Base-by-base conservation (phyloP, 2,329 filamentous ascomycete species). In the Emericellopsis atlantica region DNA sequence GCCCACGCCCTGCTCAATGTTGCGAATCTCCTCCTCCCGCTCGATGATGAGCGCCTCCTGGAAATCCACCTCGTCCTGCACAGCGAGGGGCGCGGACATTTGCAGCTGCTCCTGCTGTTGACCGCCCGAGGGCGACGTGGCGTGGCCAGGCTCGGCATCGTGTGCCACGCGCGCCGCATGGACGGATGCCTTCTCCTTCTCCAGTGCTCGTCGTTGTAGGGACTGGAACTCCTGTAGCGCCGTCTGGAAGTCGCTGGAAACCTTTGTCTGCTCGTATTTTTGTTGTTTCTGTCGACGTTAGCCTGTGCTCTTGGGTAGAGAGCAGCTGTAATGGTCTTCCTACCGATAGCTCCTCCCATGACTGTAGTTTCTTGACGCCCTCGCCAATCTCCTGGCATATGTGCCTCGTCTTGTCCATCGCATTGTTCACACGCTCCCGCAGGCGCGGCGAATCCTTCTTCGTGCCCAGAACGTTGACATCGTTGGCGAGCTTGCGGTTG, bases 51-150 rank as follows among this genome's bases (percentile, higher is more conserved):
- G 70, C 14, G 84, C 81, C 51, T 98, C 92, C 57, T 98, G 92
- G 66, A 95, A 98, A 57, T 98, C 90, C 35, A 98, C 92, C 56
- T 98, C 93, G 51, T 87, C 82, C 59, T 98, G 92, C 23, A 86
- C 76, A 1, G 89, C 92, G 8, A 96, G 72, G 11, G 84, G 69
- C 50, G 89, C 76, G 50, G 92, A 80, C 52, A 90, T 76, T 49
- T 83, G 73, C 54, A 84, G 79, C 47, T 78, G 70, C 36, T 77
- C 71, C 43, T 70, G 66, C 46, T 77, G 73, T 37, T 72, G 69
- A 9, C 37, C 41, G 21, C 35, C 32, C 16, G 36, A 34, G 59
- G 10, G 49, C 54, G 32, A 46, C 53, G 16, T 54, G 51, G 16
- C 54, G 60, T 14, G 26, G 18, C 61, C 60, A 12, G 66, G 59